These are phyloP conservation scores for Neurospora hispaniola DNA, from an alignment of 495 filamentous ascomycete species.

Conservation along the genomic window DNA sequence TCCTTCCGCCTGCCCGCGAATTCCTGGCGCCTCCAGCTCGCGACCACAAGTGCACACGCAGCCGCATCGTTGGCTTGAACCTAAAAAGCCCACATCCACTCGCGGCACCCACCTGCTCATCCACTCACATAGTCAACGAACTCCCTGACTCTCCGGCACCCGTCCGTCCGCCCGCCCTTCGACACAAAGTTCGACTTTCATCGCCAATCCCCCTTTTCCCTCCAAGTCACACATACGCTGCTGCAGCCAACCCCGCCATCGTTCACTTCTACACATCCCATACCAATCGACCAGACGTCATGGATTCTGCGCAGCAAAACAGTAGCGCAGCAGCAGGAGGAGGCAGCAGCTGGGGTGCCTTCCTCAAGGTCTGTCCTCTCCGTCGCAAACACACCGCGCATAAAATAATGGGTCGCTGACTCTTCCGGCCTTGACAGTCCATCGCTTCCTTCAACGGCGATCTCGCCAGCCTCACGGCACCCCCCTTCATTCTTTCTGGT, in stretches of 20 bases:
- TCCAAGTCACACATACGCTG: background rate
- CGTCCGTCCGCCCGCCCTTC: background rate
- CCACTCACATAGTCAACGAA: background rate
- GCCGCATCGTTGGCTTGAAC: background rate
- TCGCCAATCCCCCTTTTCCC: background rate
- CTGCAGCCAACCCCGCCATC: background rate
- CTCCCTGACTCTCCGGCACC: background rate
- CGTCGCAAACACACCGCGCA: background rate
- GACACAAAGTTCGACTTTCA: background rate
- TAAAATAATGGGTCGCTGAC: background rate
- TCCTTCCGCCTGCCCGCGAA: background rate
- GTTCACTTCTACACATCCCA: background rate
- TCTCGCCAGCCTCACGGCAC: conserved; percentile 84
- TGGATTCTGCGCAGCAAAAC: conserved; percentile 6
- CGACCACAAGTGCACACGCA: background rate
- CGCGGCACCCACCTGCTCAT: background rate
- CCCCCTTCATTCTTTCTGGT: conserved; percentile 88
- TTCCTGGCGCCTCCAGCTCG: background rate
- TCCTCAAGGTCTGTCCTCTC: conserved; percentile 36
- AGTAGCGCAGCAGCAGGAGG: conserved; percentile 22
- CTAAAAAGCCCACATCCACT: background rate
- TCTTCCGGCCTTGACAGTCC: conserved; percentile 44
- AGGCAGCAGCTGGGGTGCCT: conserved; percentile 37
- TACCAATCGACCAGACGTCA: background rate
- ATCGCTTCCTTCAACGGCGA: conserved; percentile 97